A percentile compares a stretch with the other conserved stretches of the same genome.
phyloP scores from a whole-genome alignment of 2,329 filamentous ascomycete species.

The Aureobasidium sp. region DNA sequence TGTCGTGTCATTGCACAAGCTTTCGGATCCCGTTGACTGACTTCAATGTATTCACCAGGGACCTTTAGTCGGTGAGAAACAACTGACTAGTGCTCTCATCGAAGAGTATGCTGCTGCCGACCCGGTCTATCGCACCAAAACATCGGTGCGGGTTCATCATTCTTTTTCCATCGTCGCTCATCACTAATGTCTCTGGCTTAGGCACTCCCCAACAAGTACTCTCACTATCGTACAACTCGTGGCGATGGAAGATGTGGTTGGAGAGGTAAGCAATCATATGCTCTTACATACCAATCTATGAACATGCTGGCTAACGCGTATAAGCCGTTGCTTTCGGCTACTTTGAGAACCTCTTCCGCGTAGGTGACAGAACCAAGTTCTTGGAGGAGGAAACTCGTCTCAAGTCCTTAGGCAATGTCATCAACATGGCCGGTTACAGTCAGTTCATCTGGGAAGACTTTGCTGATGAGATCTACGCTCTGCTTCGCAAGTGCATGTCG shows the following conservation, averaged over 20 bases:
- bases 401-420: conserved; percentile 60
- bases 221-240: conserved; percentile 45
- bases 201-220: conserved; percentile 76
- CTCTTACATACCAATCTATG: conserved; percentile 9
- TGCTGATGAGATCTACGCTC: conserved; percentile 62
- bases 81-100: conserved; percentile 68
- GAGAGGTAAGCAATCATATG: conserved; percentile 66
- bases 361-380: conserved; percentile 58
- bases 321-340: conserved; percentile 87
- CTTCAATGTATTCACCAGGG: conserved; percentile 50
- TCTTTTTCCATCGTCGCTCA: background rate
- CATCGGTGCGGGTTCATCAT: conserved; percentile 56
- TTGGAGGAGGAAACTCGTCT: conserved; percentile 67
- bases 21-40: conserved; percentile 11
- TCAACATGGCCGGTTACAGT: conserved; percentile 62
- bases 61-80: conserved; percentile 71
- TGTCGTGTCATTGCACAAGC: background rate
- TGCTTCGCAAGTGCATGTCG: conserved; percentile 56
- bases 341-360: conserved; percentile 73
- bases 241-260: conserved; percentile 97
- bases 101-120: conserved; percentile 86
- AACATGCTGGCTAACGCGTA: conserved; percentile 24
- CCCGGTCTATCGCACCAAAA: conserved; percentile 77
- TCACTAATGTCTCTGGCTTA: conserved; percentile 31
- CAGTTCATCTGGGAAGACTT: conserved; percentile 74